Evolutionary conservation across 2,329 filamentous ascomycete species (phyloP).

Genomic region (Paecilomyces sp.): DNA sequence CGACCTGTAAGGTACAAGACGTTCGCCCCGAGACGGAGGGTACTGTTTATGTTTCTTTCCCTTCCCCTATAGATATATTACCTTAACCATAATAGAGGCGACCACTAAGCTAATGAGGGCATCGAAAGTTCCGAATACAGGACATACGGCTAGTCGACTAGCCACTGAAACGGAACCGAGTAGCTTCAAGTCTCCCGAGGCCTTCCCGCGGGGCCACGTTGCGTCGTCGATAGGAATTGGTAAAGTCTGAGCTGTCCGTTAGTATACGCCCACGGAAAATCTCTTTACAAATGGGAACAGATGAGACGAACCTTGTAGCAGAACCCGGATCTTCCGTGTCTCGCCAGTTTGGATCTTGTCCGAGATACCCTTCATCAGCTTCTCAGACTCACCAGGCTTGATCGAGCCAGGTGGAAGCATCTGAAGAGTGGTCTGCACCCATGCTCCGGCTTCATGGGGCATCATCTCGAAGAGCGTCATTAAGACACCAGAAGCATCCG

Average conservation of each 20-base stretch:
- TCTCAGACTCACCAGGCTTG: slow-evolving; percentile 69
- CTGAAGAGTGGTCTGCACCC: slow-evolving; percentile 77
- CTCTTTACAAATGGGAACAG: neutral
- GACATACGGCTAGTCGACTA: slow-evolving; percentile 16
- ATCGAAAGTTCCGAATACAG: neutral
- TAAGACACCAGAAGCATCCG: slow-evolving; percentile 88
- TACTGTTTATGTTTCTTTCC: neutral
- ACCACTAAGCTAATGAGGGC: neutral
- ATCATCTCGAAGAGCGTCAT: slow-evolving; percentile 82
- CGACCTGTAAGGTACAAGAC: neutral
- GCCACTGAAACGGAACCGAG: slow-evolving; percentile 72
- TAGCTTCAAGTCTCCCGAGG: slow-evolving; percentile 76
- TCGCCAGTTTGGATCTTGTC: slow-evolving; percentile 64
- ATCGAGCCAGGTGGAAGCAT: slow-evolving; percentile 79
- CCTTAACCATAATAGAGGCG: neutral
- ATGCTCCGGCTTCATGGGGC: slow-evolving; percentile 68
- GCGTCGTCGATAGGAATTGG: slow-evolving; percentile 82
- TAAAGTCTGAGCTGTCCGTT: slow-evolving; percentile 60
- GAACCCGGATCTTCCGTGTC: slow-evolving; percentile 70
- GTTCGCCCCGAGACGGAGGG: neutral
- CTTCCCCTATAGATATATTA: neutral
- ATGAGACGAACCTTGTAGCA: slow-evolving; percentile 57
- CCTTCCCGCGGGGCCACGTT: slow-evolving; percentile 95
- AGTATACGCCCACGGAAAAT: neutral
- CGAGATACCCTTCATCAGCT: slow-evolving; percentile 71